Base-by-base conservation (phyloP, 139 green algal species). In the Trebouxia sp. region DNA sequence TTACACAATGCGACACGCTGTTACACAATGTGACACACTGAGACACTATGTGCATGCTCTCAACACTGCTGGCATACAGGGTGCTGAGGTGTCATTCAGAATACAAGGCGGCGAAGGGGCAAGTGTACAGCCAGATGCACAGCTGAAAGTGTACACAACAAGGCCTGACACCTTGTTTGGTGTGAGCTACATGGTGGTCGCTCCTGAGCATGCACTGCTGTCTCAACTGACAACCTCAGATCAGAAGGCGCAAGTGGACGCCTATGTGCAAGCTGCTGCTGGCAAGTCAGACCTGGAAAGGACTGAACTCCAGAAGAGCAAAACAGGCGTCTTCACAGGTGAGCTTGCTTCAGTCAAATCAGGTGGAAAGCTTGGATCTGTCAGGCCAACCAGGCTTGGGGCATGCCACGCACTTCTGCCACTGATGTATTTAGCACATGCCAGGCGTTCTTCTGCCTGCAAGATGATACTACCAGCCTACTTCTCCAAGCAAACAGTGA, bases 131-230 rank as follows among this genome's bases (percentile, higher is more conserved):
- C 39, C 14, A 20, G 72, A 42, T 4, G 26, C 42, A n/a, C 37
- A 38, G 38, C 79, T 98, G 50, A 79, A 91, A 32, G 93, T 96
- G 9, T 98, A 93, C 90, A 98, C 94, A 67, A 98, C 97, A 0
- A 86, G 97, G 0, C 94, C 96, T 2, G 97, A 99, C 89, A 99
- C 97, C 3, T 87, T 99, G 11, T 98, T 98, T 85, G 97, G 97
- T 6, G 96, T 90, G 11, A 99, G 95, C 20, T 99, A 99, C 87
- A 88, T 99, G 86, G 94, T 98, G 28, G 70, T 99, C 42, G 97
- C 97, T 14, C 97, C 97, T 0, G 97, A 99, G 86, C 97, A 99
- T 90, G 92, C 94, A 0, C 72, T 96, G 79, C 70, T 98, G 43
- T 37, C 7, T 8, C 26, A 66, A 41, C 80, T 92, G 76, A 82